These are phyloP conservation scores for Cadophora gregata DNA, from an alignment of 2,329 filamentous ascomycete genomes.

Conservation along the genomic window DNA sequence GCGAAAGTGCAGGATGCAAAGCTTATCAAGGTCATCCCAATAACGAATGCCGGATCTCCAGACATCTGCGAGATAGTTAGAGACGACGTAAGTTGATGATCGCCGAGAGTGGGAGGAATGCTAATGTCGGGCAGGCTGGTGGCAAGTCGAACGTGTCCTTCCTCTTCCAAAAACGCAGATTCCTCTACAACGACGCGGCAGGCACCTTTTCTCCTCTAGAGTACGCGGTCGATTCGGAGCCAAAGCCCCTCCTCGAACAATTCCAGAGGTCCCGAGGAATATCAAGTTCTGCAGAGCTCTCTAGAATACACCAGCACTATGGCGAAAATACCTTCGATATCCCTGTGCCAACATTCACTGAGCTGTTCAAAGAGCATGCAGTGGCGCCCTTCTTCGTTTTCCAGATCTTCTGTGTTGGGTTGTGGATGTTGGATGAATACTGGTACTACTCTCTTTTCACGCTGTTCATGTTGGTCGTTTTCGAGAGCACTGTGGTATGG, in stretches of 20 bases:
- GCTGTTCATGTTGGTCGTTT: slow-evolving; percentile 95
- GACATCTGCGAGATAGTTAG: slow-evolving; percentile 85
- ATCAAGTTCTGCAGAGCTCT: slow-evolving; percentile 73
- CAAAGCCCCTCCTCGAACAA: slow-evolving; percentile 76
- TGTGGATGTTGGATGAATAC: slow-evolving; percentile 99
- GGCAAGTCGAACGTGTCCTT: slow-evolving; percentile 84
- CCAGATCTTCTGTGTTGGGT: slow-evolving; percentile 96
- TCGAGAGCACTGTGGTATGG: slow-evolving; percentile 99
- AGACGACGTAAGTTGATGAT: slow-evolving; percentile 62
- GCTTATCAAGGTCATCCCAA: slow-evolving; percentile 90
- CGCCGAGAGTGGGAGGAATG: slow-evolving; percentile 9
- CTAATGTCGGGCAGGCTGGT: slow-evolving; percentile 58
- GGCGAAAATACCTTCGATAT: slow-evolving; percentile 97
- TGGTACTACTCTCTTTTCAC: slow-evolving; percentile 99
- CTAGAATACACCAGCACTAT: slow-evolving; percentile 87
- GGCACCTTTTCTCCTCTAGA: slow-evolving; percentile 81
- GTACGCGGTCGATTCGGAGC: slow-evolving; percentile 84
- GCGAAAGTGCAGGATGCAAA: slow-evolving; percentile 74
- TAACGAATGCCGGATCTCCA: slow-evolving; percentile 84
- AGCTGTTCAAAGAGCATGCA: slow-evolving; percentile 97
- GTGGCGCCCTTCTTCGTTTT: slow-evolving; percentile 99
- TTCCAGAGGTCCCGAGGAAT: slow-evolving; percentile 86
- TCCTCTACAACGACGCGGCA: slow-evolving; percentile 77
- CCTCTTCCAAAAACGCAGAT: slow-evolving; percentile 96
- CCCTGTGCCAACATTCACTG: slow-evolving; percentile 91